Base-by-base conservation (phyloP, 257 asterid species). In the Petrea volubilis region DNA sequence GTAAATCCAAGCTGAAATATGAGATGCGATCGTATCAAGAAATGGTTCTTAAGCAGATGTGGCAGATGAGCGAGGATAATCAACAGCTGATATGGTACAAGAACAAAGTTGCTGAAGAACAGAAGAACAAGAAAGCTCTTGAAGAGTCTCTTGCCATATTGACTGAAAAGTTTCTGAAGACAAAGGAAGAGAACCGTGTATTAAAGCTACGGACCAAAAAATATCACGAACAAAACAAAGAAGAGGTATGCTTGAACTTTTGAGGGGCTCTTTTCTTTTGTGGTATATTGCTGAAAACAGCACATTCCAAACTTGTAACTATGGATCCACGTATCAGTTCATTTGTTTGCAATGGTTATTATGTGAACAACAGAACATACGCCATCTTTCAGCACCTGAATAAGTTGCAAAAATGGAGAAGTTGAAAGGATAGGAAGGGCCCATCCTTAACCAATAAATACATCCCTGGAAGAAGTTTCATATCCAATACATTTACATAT, bases 61-160 rank as follows among this genome's bases (percentile, higher is more conserved):
- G 78, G 74, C 89, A 84, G 65, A 91, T 89, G 95, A 80, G 79
- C 2, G 96, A 89, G 75, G 95, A 91, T 2, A 89, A 91, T 72
- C 95, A 89, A 65, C 91, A 71, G 80, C 81, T 89, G 14, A 0
- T n/a, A 0, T 86, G 74, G 77, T 77, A 63, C 13, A 89, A 80
- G 71, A 77, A 73, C 77, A 80, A 69, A 75, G 84, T 79, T 15
- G 81, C 21, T 9, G 82, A 80, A 59, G 88, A 85, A 70, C 87
- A 82, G 64, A 76, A 1, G 60, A 84, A 15, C 70, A 73, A 86
- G 34, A 84, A 84, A 65, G 91, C 91, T 63, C 79, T 84, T 8
- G 78, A 78, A 73, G 88, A 85, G 71, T 56, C 86, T 6, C 6
- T 1, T 51, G 77, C 71, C 5, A 0, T 66, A 4, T 6, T 89